Evolutionary conservation across 2,329 filamentous ascomycete species (phyloP).

Genomic region (Xylariaceae sp.): DNA sequence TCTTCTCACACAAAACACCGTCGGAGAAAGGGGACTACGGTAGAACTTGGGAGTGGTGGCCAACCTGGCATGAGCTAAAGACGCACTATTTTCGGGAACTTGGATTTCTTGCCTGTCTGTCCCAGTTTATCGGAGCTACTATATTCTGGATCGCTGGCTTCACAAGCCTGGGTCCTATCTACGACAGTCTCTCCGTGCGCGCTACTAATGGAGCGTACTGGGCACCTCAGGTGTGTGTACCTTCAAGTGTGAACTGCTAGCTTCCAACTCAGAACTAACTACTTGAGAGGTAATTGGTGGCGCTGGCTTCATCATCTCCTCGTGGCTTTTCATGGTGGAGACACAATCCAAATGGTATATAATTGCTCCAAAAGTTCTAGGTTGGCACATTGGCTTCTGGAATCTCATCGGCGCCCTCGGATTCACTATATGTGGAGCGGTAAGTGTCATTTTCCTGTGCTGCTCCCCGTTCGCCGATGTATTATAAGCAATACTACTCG

Average conservation of each 20-base stretch:
- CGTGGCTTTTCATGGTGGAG: conserved; percentile 13
- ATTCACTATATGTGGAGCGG: conserved; percentile 10
- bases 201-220: conserved; percentile 9
- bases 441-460: too few species aligned
- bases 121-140: conserved; percentile 11
- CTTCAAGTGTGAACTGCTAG: not conserved
- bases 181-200: conserved; percentile 4
- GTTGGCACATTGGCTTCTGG: conserved; percentile 16
- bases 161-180: conserved; percentile 8
- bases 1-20: not conserved
- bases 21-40: not conserved
- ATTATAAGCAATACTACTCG: too few species aligned
- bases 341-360: conserved; percentile 13
- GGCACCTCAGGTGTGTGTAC: conserved; percentile 11
- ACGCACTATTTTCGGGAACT: conserved; percentile 13
- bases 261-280: not conserved
- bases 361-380: conserved; percentile 4
- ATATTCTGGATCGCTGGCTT: conserved; percentile 17
- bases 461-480: too few species aligned
- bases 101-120: conserved; percentile 11
- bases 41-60: conserved; percentile 13
- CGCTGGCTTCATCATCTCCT: conserved; percentile 9
- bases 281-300: conserved; percentile 9
- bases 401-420: conserved; percentile 11
- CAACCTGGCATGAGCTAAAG: conserved; percentile 9